Evolutionary conservation across 768 basidiomycete species (phyloP), one percentile per base, ranked within the genome.

Genomic region (Tricholoma hemisulphureum): DNA sequence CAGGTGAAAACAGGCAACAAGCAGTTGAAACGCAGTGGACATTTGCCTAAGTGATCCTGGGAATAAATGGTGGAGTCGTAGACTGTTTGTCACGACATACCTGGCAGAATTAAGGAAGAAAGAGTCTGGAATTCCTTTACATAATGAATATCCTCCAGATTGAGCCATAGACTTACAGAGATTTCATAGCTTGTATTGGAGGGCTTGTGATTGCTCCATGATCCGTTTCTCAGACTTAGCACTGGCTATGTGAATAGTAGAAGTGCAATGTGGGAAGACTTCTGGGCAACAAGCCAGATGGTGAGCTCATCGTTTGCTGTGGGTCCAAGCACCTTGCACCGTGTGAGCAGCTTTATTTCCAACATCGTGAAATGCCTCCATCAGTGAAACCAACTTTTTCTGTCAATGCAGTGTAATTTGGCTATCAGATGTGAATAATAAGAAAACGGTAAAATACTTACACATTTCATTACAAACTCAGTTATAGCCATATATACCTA

Each of bases 1-100:
- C 96, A 99, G 0, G 81, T 88, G 72, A 95, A 98, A 0, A 84
- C 89, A 0, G 95, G 94, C 14, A 99, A 79, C 55, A 93, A 80
- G 71, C 96, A 99, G 72, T 99, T 98, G 80, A 99, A 99, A 73
- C 95, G 97, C 3, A 89, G 89, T 6, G 90, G 90, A 61, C 90
- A 92, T 71, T 83, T 77, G 24, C 77, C 85, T 86, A 58, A 14
- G 7, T 8, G 9, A 51, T 3, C 49, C 13, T 4, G 14, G 37
- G n/a, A n/a, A 18, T 51, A 13, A 43, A n/a, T 8, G n/a, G 16
- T 18, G 51, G 26, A 1, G 18, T 18, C 32, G 31, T 18, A 14
- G 9, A 2, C 24, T 28, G 7, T 18, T 4, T n/a, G 2, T 28
- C 23, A 16, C 10, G 18, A 46, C 54, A 55, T 51, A 65, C 68